Evolutionary conservation across 306 rosid genomes (phyloP), one percentile per base, ranked within the genome.

Genomic region (Castanea mollissima): DNA sequence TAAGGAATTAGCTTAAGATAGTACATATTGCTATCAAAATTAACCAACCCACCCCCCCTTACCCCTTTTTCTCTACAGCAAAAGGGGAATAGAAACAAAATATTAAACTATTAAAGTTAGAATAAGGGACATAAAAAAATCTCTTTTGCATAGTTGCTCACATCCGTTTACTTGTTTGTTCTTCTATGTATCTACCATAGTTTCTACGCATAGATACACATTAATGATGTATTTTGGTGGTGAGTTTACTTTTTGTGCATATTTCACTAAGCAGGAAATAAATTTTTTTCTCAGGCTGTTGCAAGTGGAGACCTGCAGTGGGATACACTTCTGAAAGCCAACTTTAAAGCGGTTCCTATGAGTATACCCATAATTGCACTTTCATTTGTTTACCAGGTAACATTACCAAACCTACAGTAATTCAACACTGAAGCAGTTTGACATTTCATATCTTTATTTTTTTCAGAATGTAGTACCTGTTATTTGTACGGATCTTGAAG

Each of bases 331-430:
- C 75, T 93, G 56, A 87, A 89, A 83, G 90, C 94, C 69, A 89
- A 93, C 85, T 93, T 93, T 77, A 79, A 89, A 85, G 97, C 97
- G 2, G 91, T 74, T 85, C 97, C 97, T 34, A 89, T 79, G 94
- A 93, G 94, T 80, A 91, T 91, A 78, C 98, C 98, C 10, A 93
- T 93, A 76, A 88, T 93, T 70, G 86, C 88, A 35, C 94, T 93
- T 70, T 93, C 96, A 60, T 91, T 93, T 88, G 98, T 91, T 79
- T 93, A 93, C 85, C 98, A 93, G 91, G 98, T 89, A 89, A 85
- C 81, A 19, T 72, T 68, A 56, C 60, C 21, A 44, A 65, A 67
- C 54, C 74, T 74, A 44, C 41, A 73, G 49, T 74, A 67, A 23
- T 74, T 80, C 69, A 83, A 67, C 57, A 77, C 63, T 49, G 60